Evolutionary conservation across 208 protist genomes (phyloP), one percentile per base, ranked within the genome.

Genomic region (Trypanosoma brucei): DNA sequence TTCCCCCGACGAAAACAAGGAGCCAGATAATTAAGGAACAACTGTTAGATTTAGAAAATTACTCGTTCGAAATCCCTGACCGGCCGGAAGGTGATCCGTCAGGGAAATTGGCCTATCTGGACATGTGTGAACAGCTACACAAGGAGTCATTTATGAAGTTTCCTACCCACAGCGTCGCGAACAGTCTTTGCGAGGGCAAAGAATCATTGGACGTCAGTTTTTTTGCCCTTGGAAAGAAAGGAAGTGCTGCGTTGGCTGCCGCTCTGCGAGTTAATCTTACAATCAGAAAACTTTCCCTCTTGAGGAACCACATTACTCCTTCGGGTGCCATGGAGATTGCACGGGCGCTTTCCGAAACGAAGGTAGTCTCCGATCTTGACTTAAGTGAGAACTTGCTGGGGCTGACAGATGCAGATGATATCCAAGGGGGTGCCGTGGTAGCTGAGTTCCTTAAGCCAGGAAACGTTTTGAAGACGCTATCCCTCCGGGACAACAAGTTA

Each of bases 301-400:
- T 86, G 3, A 85, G 79, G 60, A 94, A 93, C 71, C 81, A 76
- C 62, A 90, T 96, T 14, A 84, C 78, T 6, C 79, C 91, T 9
- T 73, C 71, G 8, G 83, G 75, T 8, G 88, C 68, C 13, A 64
- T 91, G 56, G 81, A 72, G 59, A 65, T 96, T 56, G 80, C 81
- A n/a, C 59, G 65, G 3, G 77, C 83, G 36, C 68, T 95, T 46
- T 79, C 67, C 37, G 80, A 91, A 31, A 66, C 70, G 4, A 75
- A 66, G 57, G 83, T 55, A 31, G 65, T 96, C 30, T 78, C 76
- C 22, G 53, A 55, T 34, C 60, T 96, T 1, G 86, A 96, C 58
- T 58, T 96, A 31, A 81, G 78, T 13, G 78, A 80, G 49, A 96
- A 96, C 59, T 70, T 65, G 35, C 53, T 95, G 9, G 86, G 90